Conservation (phyloP, 164 flowering plant genomes). For the Vitis amurensis region DNA sequence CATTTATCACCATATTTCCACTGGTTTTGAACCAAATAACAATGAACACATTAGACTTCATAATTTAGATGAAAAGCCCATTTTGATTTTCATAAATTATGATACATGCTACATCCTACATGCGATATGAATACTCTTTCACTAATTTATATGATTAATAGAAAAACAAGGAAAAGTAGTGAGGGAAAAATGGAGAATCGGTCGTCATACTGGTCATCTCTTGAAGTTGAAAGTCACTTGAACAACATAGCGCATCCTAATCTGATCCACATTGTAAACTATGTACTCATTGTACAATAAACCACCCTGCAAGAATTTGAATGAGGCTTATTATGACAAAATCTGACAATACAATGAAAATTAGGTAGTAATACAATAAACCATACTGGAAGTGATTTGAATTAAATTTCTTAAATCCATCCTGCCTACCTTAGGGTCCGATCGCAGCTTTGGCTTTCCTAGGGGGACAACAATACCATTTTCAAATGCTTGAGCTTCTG, state of each 20-base stretch:
- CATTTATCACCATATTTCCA: no score
- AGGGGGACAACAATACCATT: conserved; percentile 81
- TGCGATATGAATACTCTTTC: background rate
- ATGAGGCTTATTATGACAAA: background rate
- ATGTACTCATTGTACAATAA: conserved; percentile 88
- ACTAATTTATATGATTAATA: background rate
- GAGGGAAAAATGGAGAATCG: background rate
- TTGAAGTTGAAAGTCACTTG: conserved; percentile 77
- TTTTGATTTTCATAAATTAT: no score
- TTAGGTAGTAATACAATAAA: background rate
- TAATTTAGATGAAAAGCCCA: no score
- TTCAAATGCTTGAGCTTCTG: conserved; percentile 51
- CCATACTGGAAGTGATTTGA: background rate
- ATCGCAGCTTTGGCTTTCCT: conserved; percentile 65
- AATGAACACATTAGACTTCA: no score
- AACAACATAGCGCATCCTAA: conserved; percentile 77
- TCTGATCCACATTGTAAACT: conserved; percentile 90
- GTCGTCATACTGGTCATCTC: conserved; percentile 4
- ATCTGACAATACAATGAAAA: background rate
- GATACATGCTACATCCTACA: no score
- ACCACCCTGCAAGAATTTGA: conserved; percentile 47
- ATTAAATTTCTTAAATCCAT: background rate
- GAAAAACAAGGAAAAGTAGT: background rate
- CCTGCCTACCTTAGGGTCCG: conserved; percentile 38
- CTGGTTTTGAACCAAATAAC: no score